phyloP scores from a whole-genome alignment of 2,329 filamentous ascomycete species.

The Diaporthe citriasiana region DNA sequence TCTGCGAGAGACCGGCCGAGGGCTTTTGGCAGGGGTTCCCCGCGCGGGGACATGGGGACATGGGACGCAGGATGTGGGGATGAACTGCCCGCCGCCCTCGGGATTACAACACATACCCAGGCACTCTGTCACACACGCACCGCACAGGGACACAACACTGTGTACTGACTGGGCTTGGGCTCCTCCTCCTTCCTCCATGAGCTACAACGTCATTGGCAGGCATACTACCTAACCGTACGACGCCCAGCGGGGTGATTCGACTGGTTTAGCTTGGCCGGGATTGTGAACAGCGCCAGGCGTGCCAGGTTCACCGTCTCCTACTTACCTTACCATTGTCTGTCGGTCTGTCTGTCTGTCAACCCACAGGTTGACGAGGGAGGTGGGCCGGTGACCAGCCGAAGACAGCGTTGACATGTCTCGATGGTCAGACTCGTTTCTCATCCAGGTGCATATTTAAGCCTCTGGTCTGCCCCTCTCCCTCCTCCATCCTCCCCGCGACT shows the following conservation, averaged over 20 bases:
- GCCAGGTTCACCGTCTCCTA: background rate
- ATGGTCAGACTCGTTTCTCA: too few relatives aligned
- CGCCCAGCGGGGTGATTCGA: background rate
- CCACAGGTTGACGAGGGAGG: too few relatives aligned
- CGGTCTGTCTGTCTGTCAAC: too few relatives aligned
- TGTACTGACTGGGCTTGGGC: background rate
- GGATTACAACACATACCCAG: background rate
- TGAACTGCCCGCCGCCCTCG: slow-evolving; percentile 7
- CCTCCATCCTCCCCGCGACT: background rate
- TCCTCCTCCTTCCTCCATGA: background rate
- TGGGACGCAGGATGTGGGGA: slow-evolving; percentile 19
- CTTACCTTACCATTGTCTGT: background rate
- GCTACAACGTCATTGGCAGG: slow-evolving; percentile 18
- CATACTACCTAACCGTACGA: background rate
- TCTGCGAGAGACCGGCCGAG: background rate
- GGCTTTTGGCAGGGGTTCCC: slow-evolving; percentile 24
- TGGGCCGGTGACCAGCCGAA: too few relatives aligned
- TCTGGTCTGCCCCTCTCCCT: background rate
- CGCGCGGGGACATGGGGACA: background rate
- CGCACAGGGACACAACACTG: too few relatives aligned
- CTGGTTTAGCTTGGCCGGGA: too few relatives aligned
- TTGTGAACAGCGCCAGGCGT: background rate
- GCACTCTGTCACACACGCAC: too few relatives aligned
- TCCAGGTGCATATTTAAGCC: background rate
- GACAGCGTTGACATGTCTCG: too few relatives aligned